Evolutionary conservation across 2,329 filamentous ascomycete species (phyloP).

Genomic region (Colletotrichum liriopes): DNA sequence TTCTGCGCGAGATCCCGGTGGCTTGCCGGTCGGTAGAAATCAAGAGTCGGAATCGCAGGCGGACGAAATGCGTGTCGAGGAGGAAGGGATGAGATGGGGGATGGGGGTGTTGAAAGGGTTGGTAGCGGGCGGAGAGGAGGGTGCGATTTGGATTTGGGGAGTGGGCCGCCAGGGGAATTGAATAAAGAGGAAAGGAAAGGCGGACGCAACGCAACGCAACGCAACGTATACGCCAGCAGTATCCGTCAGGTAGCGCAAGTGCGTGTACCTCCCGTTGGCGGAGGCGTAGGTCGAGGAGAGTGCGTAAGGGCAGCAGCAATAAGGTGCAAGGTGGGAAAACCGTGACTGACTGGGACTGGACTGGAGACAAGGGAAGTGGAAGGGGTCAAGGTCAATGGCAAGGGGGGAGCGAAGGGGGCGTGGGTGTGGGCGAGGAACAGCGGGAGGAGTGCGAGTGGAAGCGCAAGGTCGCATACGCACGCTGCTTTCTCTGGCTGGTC

Average conservation of each 20-base stretch:
- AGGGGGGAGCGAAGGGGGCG: slow-evolving; percentile 23
- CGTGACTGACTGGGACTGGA: background rate
- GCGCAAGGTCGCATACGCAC: slow-evolving; percentile 39
- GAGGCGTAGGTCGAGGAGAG: background rate
- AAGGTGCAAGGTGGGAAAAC: slow-evolving; percentile 1
- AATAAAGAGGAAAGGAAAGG: slow-evolving; percentile 24
- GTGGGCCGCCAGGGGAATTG: slow-evolving; percentile 32
- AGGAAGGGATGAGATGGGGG: slow-evolving; percentile 41
- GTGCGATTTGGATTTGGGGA: slow-evolving; percentile 35
- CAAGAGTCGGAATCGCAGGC: slow-evolving; percentile 37
- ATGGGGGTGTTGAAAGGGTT: slow-evolving; percentile 44
- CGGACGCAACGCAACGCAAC: slow-evolving; percentile 6
- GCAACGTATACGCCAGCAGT: slow-evolving; percentile 27
- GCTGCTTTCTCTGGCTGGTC: slow-evolving; percentile 34
- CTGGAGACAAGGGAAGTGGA: slow-evolving; percentile 26
- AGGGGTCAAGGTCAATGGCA: background rate
- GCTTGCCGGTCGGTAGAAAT: slow-evolving; percentile 36
- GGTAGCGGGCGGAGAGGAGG: slow-evolving; percentile 43
- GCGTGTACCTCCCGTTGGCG: background rate
- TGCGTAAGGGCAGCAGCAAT: slow-evolving; percentile 16
- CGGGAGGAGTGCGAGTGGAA: slow-evolving; percentile 20
- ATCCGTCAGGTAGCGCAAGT: slow-evolving; percentile 25
- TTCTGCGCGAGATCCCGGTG: slow-evolving; percentile 7
- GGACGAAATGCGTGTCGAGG: slow-evolving; percentile 33
- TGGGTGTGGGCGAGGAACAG: slow-evolving; percentile 9